These are phyloP conservation scores for Ophiocordyceps camponoti-leonardi DNA, from an alignment of 2,329 filamentous ascomycete genomes.

Conservation along the genomic window DNA sequence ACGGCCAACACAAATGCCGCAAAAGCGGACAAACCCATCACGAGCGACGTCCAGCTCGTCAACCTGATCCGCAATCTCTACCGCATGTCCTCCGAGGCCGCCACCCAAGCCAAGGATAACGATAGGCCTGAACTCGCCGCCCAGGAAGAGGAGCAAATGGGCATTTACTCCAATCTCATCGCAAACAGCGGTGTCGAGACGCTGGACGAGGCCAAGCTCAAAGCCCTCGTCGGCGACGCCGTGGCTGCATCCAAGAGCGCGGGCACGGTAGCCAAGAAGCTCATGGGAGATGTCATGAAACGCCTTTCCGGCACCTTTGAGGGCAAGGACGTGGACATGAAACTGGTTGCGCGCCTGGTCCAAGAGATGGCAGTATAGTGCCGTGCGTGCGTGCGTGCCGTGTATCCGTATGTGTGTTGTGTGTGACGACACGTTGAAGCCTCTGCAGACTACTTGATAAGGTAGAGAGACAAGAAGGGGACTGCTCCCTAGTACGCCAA, in stretches of 20 bases:
- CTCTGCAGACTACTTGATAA: too few relatives aligned
- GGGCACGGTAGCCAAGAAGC: constrained; percentile 24
- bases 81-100: constrained; percentile 38
- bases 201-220: constrained; percentile 40
- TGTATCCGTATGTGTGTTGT: neutral
- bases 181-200: constrained; percentile 40
- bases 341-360: constrained; percentile 41
- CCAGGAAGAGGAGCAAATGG: constrained; percentile 50
- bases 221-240: constrained; percentile 29
- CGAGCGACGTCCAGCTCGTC: constrained; percentile 52
- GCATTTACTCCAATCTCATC: constrained; percentile 48
- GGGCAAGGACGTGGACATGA: constrained; percentile 47
- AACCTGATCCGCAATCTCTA: constrained; percentile 48
- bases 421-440: too few relatives aligned
- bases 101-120: constrained; percentile 44
- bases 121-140: constrained; percentile 51
- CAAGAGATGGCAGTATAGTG: constrained; percentile 25
- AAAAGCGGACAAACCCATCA: constrained; percentile 54
- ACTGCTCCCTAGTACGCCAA: constrained; percentile 7
- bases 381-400: neutral
- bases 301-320: constrained; percentile 36
- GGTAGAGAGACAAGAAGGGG: too few relatives aligned
- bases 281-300: constrained; percentile 47
- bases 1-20: constrained; percentile 57
- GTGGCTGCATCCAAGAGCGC: constrained; percentile 32